A percentile compares a stretch with the other conserved stretches of the same genome.
Conservation (phyloP, 441 rosid species). For the Melastoma candidum region DNA sequence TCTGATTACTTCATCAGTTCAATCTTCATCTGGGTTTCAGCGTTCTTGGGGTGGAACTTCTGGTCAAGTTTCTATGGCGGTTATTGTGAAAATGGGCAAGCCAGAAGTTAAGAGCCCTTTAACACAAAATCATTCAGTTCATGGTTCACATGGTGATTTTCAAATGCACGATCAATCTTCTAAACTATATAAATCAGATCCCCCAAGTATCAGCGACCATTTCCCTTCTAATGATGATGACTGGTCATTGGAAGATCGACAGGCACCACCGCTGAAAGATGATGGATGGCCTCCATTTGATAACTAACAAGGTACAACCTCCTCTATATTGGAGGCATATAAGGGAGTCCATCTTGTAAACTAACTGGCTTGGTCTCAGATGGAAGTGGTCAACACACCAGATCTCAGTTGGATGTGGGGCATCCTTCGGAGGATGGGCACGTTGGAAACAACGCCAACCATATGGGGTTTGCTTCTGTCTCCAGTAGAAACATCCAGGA, state of each 20-base stretch:
- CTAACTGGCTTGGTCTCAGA: constrained; percentile 42
- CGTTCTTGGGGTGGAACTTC: constrained; percentile 69
- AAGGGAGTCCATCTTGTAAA: constrained; percentile 40
- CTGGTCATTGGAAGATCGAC: constrained; percentile 17
- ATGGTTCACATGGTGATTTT: constrained; percentile 24
- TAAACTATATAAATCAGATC: constrained; percentile 29
- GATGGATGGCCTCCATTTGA: constrained; percentile 96
- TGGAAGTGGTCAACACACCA: constrained; percentile 37
- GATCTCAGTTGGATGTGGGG: constrained; percentile 45
- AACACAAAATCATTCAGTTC: constrained; percentile 26
- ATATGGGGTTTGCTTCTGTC: constrained; percentile 38
- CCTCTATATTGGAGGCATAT: constrained; percentile 45
- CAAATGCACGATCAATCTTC: constrained; percentile 30
- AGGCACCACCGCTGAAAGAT: constrained; percentile 7
- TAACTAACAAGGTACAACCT: constrained; percentile 36
- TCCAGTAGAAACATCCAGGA: constrained; percentile 49
- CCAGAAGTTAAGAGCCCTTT: constrained; percentile 47
- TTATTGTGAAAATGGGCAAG: constrained; percentile 90
- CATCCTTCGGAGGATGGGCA: constrained; percentile 40
- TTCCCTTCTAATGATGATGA: constrained; percentile 24
- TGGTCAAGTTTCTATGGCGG: constrained; percentile 95
- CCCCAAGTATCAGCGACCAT: constrained; percentile 32
- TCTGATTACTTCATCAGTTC: constrained; percentile 39
- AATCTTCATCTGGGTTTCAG: constrained; percentile 52
- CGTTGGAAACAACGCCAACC: constrained; percentile 31